Base-by-base conservation (phyloP, 768 basidiomycete genomes). In the Mycena galericulata region DNA sequence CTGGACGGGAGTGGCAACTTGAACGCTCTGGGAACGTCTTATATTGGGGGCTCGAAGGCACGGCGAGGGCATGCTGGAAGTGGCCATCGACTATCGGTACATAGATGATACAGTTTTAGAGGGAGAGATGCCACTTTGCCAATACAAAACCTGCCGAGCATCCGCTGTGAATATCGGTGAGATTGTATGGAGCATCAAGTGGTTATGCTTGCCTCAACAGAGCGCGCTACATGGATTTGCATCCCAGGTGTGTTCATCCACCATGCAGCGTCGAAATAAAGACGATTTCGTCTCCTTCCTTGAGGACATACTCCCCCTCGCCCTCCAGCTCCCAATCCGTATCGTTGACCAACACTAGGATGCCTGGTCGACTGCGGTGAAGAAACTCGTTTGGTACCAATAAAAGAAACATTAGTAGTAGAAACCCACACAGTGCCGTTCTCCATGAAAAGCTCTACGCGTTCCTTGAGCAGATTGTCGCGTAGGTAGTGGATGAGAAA, bases 281-380 rank as follows among this genome's bases (percentile, higher is more conserved):
- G 18, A 98, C 95, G 68, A 99, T 87, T 81, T 97, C 94, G 76
- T 99, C 98, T 0, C 88, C 85, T 34, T 90, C 82, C 77, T 92
- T 82, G 64, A 99, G 80, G 69, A 81, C 83, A 77, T 97, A 98
- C 8, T 93, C 91, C 24, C 94, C 91, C 78, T 98, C 97, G 36
- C 95, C 96, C 77, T 98, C 97, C 8, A 99, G 84, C 79, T 99
- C 97, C 97, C 97, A 98, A 74, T 99, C 97, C 1, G 94, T 94
- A 73, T 97, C 94, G 75, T 99, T 99, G 60, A 99, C 89, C n/a
- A 99, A 84, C 4, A 99, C 97, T 4, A 99, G 84, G 40, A 99
- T 98, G 0, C 98, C 98, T 0, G 98, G 98, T 11, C 98, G 96
- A 41, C 98, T 97, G 74, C 1, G 34, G 41, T 18, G 51, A 32